These are phyloP conservation scores for Bretziella fagacearum DNA, from an alignment of 2,329 filamentous ascomycete genomes.

Conservation along the genomic window DNA sequence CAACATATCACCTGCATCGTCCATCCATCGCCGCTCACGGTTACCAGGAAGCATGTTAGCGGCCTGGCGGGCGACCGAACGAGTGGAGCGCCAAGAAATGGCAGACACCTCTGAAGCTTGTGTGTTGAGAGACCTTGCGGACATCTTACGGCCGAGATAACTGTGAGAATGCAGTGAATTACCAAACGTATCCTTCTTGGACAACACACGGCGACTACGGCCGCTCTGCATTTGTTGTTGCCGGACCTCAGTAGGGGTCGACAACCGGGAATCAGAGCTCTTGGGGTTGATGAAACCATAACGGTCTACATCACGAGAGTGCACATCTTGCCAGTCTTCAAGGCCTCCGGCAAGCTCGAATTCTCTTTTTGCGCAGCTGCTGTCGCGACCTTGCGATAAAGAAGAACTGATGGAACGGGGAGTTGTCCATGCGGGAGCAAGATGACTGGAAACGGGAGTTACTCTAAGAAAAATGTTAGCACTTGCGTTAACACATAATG, in stretches of 20 bases:
- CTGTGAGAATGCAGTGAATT: slow-evolving; percentile 12
- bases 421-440: slow-evolving; percentile 22
- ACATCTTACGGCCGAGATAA: slow-evolving; percentile 32
- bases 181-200: slow-evolving; percentile 25
- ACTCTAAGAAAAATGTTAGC: slow-evolving; percentile 17
- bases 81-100: slow-evolving; percentile 34
- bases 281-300: slow-evolving; percentile 46
- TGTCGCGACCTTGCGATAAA: slow-evolving; percentile 25
- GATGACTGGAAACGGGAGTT: slow-evolving; percentile 16
- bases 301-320: slow-evolving; percentile 44
- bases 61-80: slow-evolving; percentile 39
- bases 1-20: slow-evolving; percentile 52
- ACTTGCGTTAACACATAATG: slow-evolving; percentile 1
- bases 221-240: slow-evolving; percentile 14
- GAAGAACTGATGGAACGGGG: slow-evolving; percentile 27
- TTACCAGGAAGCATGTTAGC: slow-evolving; percentile 44
- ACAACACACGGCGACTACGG: slow-evolving; percentile 24
- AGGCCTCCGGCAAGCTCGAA: slow-evolving; percentile 40
- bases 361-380: slow-evolving; percentile 25
- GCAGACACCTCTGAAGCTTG: slow-evolving; percentile 36
- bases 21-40: slow-evolving; percentile 41
- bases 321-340: slow-evolving; percentile 51
- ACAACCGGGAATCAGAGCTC: slow-evolving; percentile 23
- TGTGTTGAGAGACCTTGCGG: slow-evolving; percentile 41
- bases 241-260: slow-evolving; percentile 24